Percentiles rank a stretch among this genome's conserved stretches.
phyloP scores from a whole-genome alignment of 768 basidiomycete genomes.

The Mrakia frigida region DNA sequence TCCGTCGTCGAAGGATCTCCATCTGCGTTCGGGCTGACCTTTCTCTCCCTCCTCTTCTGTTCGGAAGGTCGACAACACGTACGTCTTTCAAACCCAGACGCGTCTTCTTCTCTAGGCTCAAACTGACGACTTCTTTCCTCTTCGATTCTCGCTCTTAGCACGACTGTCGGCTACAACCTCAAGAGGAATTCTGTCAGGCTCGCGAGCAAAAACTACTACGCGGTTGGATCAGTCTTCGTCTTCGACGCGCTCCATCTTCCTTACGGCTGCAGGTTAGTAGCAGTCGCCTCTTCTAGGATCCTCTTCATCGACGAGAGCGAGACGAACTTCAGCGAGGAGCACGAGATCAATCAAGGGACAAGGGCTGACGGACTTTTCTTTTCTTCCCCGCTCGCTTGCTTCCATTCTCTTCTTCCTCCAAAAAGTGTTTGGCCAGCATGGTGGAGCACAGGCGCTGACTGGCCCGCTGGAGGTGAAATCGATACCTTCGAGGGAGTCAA shows the following conservation, averaged over 20 bases:
- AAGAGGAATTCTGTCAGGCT: slow-evolving; percentile 69
- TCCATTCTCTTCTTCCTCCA: background rate
- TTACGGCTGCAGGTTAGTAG: slow-evolving; percentile 50
- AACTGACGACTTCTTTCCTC: background rate
- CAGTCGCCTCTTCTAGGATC: too few species aligned
- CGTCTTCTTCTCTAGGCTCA: background rate
- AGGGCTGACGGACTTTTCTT: slow-evolving; percentile 35
- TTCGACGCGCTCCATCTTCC: slow-evolving; percentile 52
- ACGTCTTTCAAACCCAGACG: background rate
- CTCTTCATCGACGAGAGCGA: too few species aligned
- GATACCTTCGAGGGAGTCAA: slow-evolving; percentile 83
- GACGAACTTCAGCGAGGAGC: too few species aligned
- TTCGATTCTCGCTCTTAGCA: background rate
- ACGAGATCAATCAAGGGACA: too few species aligned
- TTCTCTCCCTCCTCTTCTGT: background rate
- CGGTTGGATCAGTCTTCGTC: slow-evolving; percentile 60
- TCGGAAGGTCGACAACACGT: slow-evolving; percentile 56
- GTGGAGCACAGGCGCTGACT: slow-evolving; percentile 34
- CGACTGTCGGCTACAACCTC: slow-evolving; percentile 45
- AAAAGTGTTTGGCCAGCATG: slow-evolving; percentile 10
- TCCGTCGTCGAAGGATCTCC: background rate
- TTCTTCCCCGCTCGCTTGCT: background rate
- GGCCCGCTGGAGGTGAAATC: slow-evolving; percentile 56
- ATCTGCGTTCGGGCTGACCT: too few species aligned
- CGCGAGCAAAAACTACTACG: slow-evolving; percentile 54